phyloP scores from a whole-genome alignment of 768 basidiomycete species.

The Suillus subaureus region DNA sequence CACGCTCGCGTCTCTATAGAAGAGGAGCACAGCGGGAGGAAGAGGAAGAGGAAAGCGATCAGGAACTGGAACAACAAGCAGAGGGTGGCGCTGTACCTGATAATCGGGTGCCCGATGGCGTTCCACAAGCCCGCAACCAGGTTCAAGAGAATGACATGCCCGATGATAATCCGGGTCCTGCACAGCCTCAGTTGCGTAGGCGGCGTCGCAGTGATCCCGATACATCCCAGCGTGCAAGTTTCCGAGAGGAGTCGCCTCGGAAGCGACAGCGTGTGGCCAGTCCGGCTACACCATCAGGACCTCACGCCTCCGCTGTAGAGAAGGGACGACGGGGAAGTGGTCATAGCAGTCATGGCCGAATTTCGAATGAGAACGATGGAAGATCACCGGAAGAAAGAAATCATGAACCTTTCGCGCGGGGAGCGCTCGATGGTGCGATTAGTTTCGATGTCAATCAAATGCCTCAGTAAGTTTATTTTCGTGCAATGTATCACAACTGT shows the following conservation, averaged over 20 bases:
- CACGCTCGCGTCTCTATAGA: slow-evolving; percentile 20
- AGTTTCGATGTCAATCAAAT: neutral
- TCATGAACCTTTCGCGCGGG: slow-evolving; percentile 27
- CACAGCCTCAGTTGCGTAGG: slow-evolving; percentile 14
- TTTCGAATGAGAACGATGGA: neutral
- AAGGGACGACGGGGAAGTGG: neutral
- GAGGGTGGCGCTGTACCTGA: neutral
- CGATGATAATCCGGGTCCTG: neutral
- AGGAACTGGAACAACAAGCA: neutral
- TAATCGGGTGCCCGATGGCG: neutral
- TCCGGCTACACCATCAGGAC: neutral
- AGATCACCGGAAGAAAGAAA: slow-evolving; percentile 17
- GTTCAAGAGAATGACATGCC: neutral
- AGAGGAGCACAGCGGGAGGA: slow-evolving; percentile 7
- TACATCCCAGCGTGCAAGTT: slow-evolving; percentile 7
- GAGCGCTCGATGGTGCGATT: slow-evolving; percentile 2
- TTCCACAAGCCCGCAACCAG: slow-evolving; percentile 6
- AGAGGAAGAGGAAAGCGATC: slow-evolving; percentile 9
- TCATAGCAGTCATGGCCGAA: neutral
- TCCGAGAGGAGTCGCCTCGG: neutral
- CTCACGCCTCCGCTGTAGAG: too few relatives aligned
- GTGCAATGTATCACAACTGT: neutral
- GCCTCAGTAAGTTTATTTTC: slow-evolving; percentile 18
- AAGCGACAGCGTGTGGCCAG: slow-evolving; percentile 20
- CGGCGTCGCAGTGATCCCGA: slow-evolving; percentile 18